phyloP scores from a whole-genome alignment of 1,284 basidiomycete species.

The Athelia sp. region DNA sequence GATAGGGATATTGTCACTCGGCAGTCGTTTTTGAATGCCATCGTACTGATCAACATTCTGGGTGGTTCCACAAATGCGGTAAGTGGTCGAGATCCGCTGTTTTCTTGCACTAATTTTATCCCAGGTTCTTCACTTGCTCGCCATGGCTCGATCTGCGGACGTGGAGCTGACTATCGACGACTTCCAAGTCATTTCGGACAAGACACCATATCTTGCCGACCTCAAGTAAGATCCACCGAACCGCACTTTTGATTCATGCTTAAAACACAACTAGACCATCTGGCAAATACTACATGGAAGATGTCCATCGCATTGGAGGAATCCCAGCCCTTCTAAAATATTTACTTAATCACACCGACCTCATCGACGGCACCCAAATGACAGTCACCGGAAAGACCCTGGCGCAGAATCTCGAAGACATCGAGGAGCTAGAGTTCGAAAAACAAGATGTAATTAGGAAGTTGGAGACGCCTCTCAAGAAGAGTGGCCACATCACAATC shows the following conservation, averaged over 20 bases:
- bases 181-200: slow-evolving; percentile 85
- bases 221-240: slow-evolving; percentile 56
- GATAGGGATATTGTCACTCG: slow-evolving; percentile 85
- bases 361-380: slow-evolving; percentile 88
- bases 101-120: slow-evolving; percentile 2
- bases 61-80: slow-evolving; percentile 94
- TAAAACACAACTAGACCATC: slow-evolving; percentile 57
- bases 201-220: slow-evolving; percentile 91
- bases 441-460: slow-evolving; percentile 82
- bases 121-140: slow-evolving; percentile 89
- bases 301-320: slow-evolving; percentile 88
- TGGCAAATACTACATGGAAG: slow-evolving; percentile 96
- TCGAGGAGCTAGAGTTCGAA: slow-evolving; percentile 71
- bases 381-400: slow-evolving; percentile 95
- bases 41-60: slow-evolving; percentile 78
- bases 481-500: slow-evolving; percentile 90
- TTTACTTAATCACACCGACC: slow-evolving; percentile 78
- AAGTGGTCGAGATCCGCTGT: slow-evolving; percentile 15
- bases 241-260: slow-evolving; percentile 4
- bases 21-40: slow-evolving; percentile 89
- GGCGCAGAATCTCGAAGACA: slow-evolving; percentile 85
- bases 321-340: slow-evolving; percentile 83
- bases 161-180: slow-evolving; percentile 89
- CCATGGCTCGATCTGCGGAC: slow-evolving; percentile 90
- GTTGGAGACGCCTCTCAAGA: slow-evolving; percentile 84